Base-by-base conservation (phyloP, 768 basidiomycete species). In the Leucocoprinus sp. region DNA sequence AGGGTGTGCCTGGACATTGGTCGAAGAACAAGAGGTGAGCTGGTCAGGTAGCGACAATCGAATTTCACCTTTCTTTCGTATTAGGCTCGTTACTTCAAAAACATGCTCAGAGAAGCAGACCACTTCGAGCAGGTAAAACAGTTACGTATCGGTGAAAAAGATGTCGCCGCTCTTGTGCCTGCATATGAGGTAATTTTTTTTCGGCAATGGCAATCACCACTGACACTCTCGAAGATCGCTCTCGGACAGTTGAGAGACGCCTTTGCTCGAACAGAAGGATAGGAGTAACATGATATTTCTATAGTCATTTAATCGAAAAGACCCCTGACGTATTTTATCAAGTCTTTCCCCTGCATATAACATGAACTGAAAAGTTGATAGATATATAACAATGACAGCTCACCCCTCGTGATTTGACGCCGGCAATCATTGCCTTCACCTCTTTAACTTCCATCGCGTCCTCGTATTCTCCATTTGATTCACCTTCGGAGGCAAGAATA, bases 1-100 rank as follows among this genome's bases (percentile, higher is more conserved):
- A 17, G 96, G 96, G 5, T 78, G 86, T 52, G 93, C 93, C 2
- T 99, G 95, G 95, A 87, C 86, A 1, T 64, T 98, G 55, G 88
- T 98, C 5, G 96, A 98, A 67, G 86, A 92, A 59, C 93, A 96
- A 59, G 88, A 91, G 74, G 87, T 82, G 29, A 31, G 66, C 51
- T 34, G 33, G 4, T 23, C 14, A 31, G 21, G 14, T 27, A 21
- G 34, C 11, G n/a, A n/a, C n/a, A n/a, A n/a, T n/a, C n/a, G n/a
- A n/a, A n/a, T n/a, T 12, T 39, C 27, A 8, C 33, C 28, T 50
- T 37, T 5, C 18, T 44, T 12, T 31, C 31, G n/a, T 31, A 31
- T 12, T 50, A 92, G 90, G 90, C 89, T 5, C 76, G 86, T 8
- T 80, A 88, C 56, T 96, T 96, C 72, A 95, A 93, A 61, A 61